Percentiles rank a stretch among this genome's conserved stretches.
phyloP scores from a whole-genome alignment of 2,329 filamentous ascomycete species.

The Chrysoporthe deuterocubensis region DNA sequence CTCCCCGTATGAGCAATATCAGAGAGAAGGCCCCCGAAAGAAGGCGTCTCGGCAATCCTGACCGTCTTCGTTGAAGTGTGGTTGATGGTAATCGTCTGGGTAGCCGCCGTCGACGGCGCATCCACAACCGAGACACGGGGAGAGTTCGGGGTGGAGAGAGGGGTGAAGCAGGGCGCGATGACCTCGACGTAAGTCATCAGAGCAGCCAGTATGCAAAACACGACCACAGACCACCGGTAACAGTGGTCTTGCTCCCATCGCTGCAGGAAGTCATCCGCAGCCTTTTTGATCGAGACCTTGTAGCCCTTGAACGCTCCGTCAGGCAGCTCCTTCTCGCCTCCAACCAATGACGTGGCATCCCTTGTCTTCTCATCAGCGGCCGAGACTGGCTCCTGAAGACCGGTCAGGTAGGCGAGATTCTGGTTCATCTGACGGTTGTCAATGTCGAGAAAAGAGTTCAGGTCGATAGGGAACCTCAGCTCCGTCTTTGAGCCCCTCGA shows the following conservation, averaged over 20 bases:
- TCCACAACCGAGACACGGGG: not conserved
- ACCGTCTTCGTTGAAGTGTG: constrained; percentile 44
- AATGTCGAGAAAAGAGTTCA: constrained; percentile 53
- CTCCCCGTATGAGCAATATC: constrained; percentile 38
- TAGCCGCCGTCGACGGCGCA: constrained; percentile 29
- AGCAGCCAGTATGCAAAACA: not conserved
- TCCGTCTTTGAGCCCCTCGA: constrained; percentile 40
- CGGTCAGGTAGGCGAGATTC: constrained; percentile 55
- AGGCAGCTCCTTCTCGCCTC: constrained; percentile 1
- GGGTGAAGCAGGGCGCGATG: constrained; percentile 4
- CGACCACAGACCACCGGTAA: not conserved
- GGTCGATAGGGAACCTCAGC: constrained; percentile 51
- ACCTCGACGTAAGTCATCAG: not conserved
- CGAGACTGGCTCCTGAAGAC: constrained; percentile 35
- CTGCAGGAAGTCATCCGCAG: not conserved
- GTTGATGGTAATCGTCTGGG: constrained; percentile 42
- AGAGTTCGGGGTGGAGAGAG: not conserved
- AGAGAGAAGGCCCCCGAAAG: constrained; percentile 47
- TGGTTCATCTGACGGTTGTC: constrained; percentile 58
- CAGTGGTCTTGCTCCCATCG: not conserved
- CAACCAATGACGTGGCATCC: constrained; percentile 4
- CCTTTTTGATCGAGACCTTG: constrained; percentile 1
- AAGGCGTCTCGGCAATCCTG: constrained; percentile 35
- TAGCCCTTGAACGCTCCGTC: constrained; percentile 2
- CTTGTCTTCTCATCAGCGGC: constrained; percentile 22